These are phyloP conservation scores for Ramaria sp. DNA, from an alignment of 768 basidiomycete genomes.

Conservation along the genomic window DNA sequence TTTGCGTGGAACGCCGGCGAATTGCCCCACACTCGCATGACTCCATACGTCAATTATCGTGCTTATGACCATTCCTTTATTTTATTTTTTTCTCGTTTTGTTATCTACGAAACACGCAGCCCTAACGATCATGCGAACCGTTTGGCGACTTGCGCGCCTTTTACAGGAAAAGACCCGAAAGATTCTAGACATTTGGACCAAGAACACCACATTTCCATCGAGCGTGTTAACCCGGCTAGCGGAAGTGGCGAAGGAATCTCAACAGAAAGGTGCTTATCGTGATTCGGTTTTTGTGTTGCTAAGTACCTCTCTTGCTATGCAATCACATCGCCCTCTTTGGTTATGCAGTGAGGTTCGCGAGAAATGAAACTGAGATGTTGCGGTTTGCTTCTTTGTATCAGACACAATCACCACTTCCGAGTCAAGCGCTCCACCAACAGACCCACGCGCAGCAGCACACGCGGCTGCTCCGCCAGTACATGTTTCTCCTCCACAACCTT, in stretches of 20 bases:
- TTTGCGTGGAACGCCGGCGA: conserved; percentile 4
- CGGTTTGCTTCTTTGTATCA: conserved; percentile 48
- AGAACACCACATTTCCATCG: conserved; percentile 80
- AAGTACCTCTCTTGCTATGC: conserved; percentile 63
- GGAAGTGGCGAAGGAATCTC: conserved; percentile 50
- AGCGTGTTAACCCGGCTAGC: conserved; percentile 61
- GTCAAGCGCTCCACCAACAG: conserved; percentile 13
- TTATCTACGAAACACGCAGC: neutral
- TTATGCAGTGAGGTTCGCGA: conserved; percentile 29
- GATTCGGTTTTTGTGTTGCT: conserved; percentile 53
- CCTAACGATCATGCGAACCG: conserved; percentile 7
- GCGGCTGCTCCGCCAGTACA: conserved; percentile 17
- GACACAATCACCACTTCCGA: conserved; percentile 24
- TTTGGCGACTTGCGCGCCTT: conserved; percentile 21
- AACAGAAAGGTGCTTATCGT: conserved; percentile 81
- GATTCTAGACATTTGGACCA: conserved; percentile 95
- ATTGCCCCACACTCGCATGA: neutral
- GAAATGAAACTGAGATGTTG: conserved; percentile 47
- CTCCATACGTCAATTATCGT: conserved; percentile 1
- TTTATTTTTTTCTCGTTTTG: neutral
- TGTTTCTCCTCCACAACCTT: conserved; percentile 15
- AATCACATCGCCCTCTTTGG: conserved; percentile 40
- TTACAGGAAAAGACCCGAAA: conserved; percentile 93
- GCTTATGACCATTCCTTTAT: conserved; percentile 1
- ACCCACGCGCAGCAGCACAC: conserved; percentile 19